Conservation (phyloP, 495 filamentous ascomycete species). For the Penicillium cosmopolitanum region DNA sequence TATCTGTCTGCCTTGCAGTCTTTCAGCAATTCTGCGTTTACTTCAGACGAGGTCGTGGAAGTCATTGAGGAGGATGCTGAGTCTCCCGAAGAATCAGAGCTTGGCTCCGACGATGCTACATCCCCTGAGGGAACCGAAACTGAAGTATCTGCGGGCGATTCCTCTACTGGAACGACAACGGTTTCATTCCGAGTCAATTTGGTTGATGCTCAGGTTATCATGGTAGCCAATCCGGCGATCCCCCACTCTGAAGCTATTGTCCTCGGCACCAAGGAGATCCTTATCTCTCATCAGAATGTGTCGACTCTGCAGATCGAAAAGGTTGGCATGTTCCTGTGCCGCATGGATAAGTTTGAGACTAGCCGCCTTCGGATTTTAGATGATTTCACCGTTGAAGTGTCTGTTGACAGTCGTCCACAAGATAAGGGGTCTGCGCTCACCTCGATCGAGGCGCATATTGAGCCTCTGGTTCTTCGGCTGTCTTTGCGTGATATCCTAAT, state of each 20-base stretch:
- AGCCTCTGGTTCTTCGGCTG: constrained; percentile 89
- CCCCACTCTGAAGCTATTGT: constrained; percentile 94
- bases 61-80: constrained; percentile 59
- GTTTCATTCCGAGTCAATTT: constrained; percentile 92
- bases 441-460: constrained; percentile 82
- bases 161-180: constrained; percentile 59
- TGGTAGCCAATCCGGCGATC: constrained; percentile 91
- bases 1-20: constrained; percentile 89
- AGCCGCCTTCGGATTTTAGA: constrained; percentile 87
- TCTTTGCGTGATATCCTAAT: constrained; percentile 94
- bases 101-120: constrained; percentile 53
- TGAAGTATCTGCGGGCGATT: constrained; percentile 27
- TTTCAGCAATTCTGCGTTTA: constrained; percentile 72
- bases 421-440: constrained; percentile 69
- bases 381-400: constrained; percentile 89
- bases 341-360: constrained; percentile 95
- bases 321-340: constrained; percentile 96
- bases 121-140: constrained; percentile 35
- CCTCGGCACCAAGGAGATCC: constrained; percentile 87
- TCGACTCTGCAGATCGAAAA: constrained; percentile 89
- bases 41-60: constrained; percentile 54
- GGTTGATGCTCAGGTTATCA: constrained; percentile 92
- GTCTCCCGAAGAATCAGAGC: constrained; percentile 61
- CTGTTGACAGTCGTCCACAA: constrained; percentile 76
- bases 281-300: constrained; percentile 92